Percentiles rank a stretch among this genome's conserved stretches.
These are phyloP conservation scores for Cystobasidium slooffiae DNA, from an alignment of 1,284 basidiomycete species.

Conservation along the genomic window DNA sequence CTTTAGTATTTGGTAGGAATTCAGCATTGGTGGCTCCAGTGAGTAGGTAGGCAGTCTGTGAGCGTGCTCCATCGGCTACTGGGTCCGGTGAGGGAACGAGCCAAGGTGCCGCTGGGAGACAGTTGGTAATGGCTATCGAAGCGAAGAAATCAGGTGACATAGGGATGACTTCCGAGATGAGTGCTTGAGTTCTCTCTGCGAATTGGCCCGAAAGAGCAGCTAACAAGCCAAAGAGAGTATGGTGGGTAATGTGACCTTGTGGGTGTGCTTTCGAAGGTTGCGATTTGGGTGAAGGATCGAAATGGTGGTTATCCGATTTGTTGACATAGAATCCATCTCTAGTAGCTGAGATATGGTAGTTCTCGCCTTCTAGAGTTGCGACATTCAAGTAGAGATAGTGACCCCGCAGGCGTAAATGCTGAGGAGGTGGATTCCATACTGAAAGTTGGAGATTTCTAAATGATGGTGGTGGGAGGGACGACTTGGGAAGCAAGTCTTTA, in stretches of 20 bases:
- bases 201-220: constrained; percentile 59
- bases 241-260: constrained; percentile 53
- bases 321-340: constrained; percentile 64
- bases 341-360: constrained; percentile 62
- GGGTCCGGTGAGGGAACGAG: constrained; percentile 57
- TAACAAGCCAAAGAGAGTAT: constrained; percentile 63
- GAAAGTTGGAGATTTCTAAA: constrained; percentile 57
- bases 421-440: constrained; percentile 65
- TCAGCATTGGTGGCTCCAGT: constrained; percentile 59
- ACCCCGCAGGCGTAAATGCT: constrained; percentile 61
- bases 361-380: constrained; percentile 63
- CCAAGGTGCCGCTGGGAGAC: constrained; percentile 63
- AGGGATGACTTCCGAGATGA: constrained; percentile 51
- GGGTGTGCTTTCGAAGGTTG: constrained; percentile 45
- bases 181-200: constrained; percentile 28
- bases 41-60: constrained; percentile 64
- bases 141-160: constrained; percentile 58
- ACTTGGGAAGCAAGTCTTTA: constrained; percentile 20
- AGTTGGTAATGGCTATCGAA: constrained; percentile 61
- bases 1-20: constrained; percentile 62
- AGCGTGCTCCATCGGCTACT: constrained; percentile 61
- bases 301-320: constrained; percentile 58
- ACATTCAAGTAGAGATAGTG: constrained; percentile 64
- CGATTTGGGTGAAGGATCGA: constrained; percentile 58
- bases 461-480: constrained; percentile 31